Base-by-base conservation (phyloP, 306 rosid genomes). In the Acacia acuminata region DNA sequence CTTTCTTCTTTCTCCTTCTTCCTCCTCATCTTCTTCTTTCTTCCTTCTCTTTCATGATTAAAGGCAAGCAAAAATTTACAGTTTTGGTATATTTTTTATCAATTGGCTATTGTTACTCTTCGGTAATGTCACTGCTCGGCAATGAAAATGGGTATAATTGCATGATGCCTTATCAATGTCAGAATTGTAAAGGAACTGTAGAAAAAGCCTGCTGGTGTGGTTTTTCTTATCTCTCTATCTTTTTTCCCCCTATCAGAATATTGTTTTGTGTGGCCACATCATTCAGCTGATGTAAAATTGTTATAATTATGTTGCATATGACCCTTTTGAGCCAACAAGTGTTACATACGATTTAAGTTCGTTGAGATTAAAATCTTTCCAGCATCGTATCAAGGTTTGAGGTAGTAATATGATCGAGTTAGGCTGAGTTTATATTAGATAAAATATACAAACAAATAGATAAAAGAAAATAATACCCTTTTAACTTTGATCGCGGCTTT, bases 81-180 rank as follows among this genome's bases (percentile, higher is more conserved):
- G 67, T 51, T 77, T 75, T 78, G 42, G 65, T 73, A 42, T 50
- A 51, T n/a, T 42, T 12, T 6, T 75, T 24, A 20, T 79, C 27
- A 2, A 2, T n/a, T 51, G 11, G 14, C 11, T 72, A 66, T 71
- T 8, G 30, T 32, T 32, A n/a, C 53, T 63, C 66, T 71, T 69
- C 7, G 43, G 43, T 65, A 73, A 16, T 66, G 3, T 58, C 79
- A 71, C 51, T 11, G 17, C 50, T 43, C 32, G 2, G 40, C 55
- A 30, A 53, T 79, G 66, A 50, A 27, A 10, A 43, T 16, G 70
- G 55, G 34, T 24, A 48, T 25, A 2, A 27, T 3, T 47, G 24
- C 83, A 60, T 43, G 42, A 44, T 24, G 47, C 81, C 72, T 72
- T 72, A 72, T 13, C 73, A 66, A 10, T 32, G 71, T 32, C 22